Evolutionary conservation across 352 stramenopile species (phyloP).

Genomic region (Globisporangium mamillatum): DNA sequence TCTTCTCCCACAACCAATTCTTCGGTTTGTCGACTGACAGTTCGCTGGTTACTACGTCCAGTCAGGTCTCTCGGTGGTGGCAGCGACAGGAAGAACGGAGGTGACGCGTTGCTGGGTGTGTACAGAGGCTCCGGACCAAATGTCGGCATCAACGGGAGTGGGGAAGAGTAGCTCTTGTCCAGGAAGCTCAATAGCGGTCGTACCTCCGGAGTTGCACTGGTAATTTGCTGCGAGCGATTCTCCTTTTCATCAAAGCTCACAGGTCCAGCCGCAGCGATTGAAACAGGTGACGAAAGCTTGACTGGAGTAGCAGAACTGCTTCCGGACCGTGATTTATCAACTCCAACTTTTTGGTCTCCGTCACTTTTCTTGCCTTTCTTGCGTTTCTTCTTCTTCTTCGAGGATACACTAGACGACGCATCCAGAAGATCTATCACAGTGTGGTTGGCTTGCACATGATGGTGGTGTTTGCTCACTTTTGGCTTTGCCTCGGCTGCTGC

Average conservation of each 20-base stretch:
- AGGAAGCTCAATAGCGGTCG: conserved; percentile 35
- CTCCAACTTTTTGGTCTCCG: background rate
- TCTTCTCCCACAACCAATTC: conserved; percentile 23
- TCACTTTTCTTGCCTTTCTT: conserved; percentile 24
- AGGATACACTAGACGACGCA: background rate
- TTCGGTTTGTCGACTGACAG: conserved; percentile 15
- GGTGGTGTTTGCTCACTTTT: conserved; percentile 1
- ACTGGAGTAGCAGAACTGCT: background rate
- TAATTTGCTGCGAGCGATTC: conserved; percentile 18
- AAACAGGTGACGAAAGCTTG: background rate
- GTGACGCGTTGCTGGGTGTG: conserved; percentile 22
- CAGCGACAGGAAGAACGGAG: conserved; percentile 59
- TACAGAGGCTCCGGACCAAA: conserved; percentile 55
- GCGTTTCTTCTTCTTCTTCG: conserved; percentile 22
- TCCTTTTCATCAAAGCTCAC: background rate
- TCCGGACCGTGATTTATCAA: background rate
- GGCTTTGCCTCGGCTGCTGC: conserved; percentile 22
- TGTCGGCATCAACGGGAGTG: conserved; percentile 27
- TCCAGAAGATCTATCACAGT: conserved; percentile 12
- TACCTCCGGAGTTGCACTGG: conserved; percentile 22
- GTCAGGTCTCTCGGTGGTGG: conserved; percentile 24
- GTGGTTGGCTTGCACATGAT: background rate
- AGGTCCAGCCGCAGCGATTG: background rate
- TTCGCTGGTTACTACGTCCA: background rate
- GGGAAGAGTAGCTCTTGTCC: conserved; percentile 31